Percentiles rank a stretch among this genome's conserved stretches.
These are phyloP conservation scores for cucumber (Cucumis sativus) DNA, from an alignment of 306 rosid species.

Conservation along the genomic window DNA sequence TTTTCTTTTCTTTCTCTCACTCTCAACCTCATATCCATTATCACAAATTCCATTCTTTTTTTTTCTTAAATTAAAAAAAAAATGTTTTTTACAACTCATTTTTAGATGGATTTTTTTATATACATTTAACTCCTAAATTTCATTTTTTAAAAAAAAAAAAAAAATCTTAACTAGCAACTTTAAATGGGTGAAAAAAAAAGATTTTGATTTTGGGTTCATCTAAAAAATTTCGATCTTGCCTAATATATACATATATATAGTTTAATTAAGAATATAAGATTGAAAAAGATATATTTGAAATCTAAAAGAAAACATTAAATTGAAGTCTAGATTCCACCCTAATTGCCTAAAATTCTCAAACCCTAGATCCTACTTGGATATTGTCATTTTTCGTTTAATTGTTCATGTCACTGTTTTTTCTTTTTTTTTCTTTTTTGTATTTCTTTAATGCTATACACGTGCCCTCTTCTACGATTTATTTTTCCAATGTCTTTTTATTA, in stretches of 20 bases:
- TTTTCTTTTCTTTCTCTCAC: background rate
- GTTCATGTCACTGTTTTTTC: background rate
- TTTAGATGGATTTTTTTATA: background rate
- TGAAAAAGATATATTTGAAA: background rate
- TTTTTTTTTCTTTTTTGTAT: background rate
- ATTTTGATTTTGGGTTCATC: too few species aligned
- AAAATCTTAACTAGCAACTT: too few species aligned
- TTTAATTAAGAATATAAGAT: background rate
- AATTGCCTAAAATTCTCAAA: background rate
- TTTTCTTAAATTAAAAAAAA: background rate
- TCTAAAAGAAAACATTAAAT: background rate
- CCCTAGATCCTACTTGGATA: constrained; percentile 4
- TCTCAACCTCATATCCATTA: constrained; percentile 10
- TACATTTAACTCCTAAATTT: background rate
- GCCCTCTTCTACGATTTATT: background rate
- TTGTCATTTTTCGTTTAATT: background rate
- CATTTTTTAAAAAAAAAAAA: background rate
- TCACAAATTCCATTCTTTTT: background rate
- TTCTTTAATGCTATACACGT: constrained; percentile 1
- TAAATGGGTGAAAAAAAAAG: too few species aligned
- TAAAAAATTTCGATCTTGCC: too few species aligned
- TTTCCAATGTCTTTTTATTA: background rate
- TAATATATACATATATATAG: too few species aligned
- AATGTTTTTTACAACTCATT: background rate
- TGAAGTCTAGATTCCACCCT: constrained; percentile 9